These are phyloP conservation scores for Pleurotus tuber-regium DNA, from an alignment of 768 basidiomycete species.

Conservation along the genomic window DNA sequence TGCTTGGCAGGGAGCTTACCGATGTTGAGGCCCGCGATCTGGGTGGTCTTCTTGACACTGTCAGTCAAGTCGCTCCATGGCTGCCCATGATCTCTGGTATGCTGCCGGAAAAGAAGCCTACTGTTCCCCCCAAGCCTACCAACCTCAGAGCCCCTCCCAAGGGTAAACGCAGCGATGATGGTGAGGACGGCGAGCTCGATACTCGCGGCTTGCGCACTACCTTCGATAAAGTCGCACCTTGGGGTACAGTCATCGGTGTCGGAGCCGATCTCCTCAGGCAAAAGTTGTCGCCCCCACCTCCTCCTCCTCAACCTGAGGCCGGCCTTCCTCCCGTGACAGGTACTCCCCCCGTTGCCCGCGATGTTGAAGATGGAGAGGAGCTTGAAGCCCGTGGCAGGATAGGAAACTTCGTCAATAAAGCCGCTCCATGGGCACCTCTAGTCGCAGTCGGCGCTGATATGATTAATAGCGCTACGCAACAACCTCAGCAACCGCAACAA, in stretches of 20 bases:
- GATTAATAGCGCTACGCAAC: not conserved
- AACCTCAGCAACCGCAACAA: not conserved
- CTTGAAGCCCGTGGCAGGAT: not conserved
- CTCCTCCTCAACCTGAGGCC: not conserved
- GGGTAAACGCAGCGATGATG: constrained; percentile 5
- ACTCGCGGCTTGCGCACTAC: not conserved
- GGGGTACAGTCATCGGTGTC: constrained; percentile 6
- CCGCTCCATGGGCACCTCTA: not conserved
- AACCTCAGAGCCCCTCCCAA: not conserved
- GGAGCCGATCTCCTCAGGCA: constrained; percentile 7
- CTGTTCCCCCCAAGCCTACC: not conserved
- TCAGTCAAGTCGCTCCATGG: constrained; percentile 7
- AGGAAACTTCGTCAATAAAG: not conserved
- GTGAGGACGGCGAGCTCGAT: not conserved
- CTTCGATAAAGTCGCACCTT: constrained; percentile 6
- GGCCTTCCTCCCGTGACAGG: not conserved
- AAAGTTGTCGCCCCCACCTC: constrained; percentile 4
- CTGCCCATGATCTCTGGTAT: constrained; percentile 8
- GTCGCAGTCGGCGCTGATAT: not conserved
- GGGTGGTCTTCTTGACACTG: constrained; percentile 1
- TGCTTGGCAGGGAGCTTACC: constrained; percentile 1
- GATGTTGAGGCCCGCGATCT: constrained; percentile 3
- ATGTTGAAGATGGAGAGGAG: not conserved
- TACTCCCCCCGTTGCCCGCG: not conserved
- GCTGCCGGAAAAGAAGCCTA: not conserved